phyloP scores from a whole-genome alignment of 768 basidiomycete genomes.

The Rhodosporidiobolus odoratus region DNA sequence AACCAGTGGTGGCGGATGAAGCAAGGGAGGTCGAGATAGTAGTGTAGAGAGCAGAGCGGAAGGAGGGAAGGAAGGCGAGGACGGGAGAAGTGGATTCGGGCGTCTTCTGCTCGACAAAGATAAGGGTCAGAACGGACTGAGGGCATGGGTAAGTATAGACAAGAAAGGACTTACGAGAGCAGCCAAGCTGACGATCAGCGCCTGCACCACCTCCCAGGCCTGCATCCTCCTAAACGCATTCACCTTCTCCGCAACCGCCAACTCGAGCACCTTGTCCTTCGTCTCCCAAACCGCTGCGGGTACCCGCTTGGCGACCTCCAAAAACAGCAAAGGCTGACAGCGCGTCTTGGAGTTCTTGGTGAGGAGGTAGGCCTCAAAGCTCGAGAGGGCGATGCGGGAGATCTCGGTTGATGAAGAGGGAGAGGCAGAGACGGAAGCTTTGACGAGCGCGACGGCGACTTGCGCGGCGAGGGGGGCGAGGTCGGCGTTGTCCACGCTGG shows the following conservation, averaged over 20 bases:
- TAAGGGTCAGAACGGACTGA: background rate
- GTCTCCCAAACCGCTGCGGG: constrained; percentile 26
- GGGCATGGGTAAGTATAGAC: background rate
- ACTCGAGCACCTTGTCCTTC: constrained; percentile 54
- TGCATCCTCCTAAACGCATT: constrained; percentile 74
- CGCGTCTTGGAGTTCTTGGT: constrained; percentile 39
- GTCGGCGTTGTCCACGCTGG: constrained; percentile 18
- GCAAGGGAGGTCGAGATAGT: constrained; percentile 54
- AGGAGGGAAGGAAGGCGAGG: constrained; percentile 50
- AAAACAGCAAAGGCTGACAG: constrained; percentile 30
- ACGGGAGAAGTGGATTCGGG: constrained; percentile 34
- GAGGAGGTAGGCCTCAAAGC: constrained; percentile 31
- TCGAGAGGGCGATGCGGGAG: constrained; percentile 12
- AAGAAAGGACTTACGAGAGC: constrained; percentile 42
- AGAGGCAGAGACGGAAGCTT: constrained; percentile 20
- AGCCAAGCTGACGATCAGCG: constrained; percentile 58
- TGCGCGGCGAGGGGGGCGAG: constrained; percentile 27
- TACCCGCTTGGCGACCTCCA: constrained; percentile 20
- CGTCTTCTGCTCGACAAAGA: constrained; percentile 12
- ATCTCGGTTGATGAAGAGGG: constrained; percentile 5
- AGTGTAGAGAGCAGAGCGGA: constrained; percentile 50
- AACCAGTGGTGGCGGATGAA: constrained; percentile 49
- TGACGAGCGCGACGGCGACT: constrained; percentile 34
- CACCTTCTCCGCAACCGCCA: constrained; percentile 51
- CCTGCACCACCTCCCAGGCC: constrained; percentile 64